Percentiles rank a stretch among this genome's conserved stretches.
These are phyloP conservation scores for Hirschioporus abietinus DNA, from an alignment of 768 basidiomycete genomes.

Conservation along the genomic window DNA sequence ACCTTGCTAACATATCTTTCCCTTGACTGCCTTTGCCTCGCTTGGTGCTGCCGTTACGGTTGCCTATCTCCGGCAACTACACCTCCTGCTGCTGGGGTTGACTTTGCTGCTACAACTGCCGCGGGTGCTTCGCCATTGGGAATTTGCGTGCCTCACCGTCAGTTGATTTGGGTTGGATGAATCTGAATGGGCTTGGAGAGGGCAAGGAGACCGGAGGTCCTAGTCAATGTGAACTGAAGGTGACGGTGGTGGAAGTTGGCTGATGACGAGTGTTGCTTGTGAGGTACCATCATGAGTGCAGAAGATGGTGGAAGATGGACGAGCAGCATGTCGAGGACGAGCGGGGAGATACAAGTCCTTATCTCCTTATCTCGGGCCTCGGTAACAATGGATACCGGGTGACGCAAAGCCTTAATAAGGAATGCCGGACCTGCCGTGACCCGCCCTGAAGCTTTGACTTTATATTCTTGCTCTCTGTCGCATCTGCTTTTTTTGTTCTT, in stretches of 20 bases:
- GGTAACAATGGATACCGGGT: too few species aligned
- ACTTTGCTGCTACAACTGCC: conserved; percentile 28
- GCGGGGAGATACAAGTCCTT: conserved; percentile 7
- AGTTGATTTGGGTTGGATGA: conserved; percentile 29
- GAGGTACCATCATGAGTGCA: conserved; percentile 14
- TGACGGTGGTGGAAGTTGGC: conserved; percentile 49
- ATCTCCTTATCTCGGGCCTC: too few species aligned
- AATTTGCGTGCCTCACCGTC: conserved; percentile 15
- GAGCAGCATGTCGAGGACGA: conserved; percentile 30
- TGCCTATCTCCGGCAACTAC: conserved; percentile 17
- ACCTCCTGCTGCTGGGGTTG: conserved; percentile 32
- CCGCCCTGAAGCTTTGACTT: too few species aligned
- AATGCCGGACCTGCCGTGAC: too few species aligned
- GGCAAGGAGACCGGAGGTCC: conserved; percentile 67
- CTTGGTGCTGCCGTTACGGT: conserved; percentile 19
- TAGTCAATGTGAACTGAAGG: conserved; percentile 60
- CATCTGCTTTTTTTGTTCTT: too few species aligned
- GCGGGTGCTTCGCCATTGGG: conserved; percentile 22
- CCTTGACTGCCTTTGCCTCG: conserved; percentile 17
- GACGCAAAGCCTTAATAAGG: too few species aligned
- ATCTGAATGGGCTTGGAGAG: conserved; percentile 51
- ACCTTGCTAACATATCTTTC: background rate
- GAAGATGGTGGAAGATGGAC: conserved; percentile 29
- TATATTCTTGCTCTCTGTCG: too few species aligned
- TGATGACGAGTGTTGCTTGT: conserved; percentile 19